Evolutionary conservation across 2,329 filamentous ascomycete species (phyloP).

Genomic region (Ophiostoma australiae): DNA sequence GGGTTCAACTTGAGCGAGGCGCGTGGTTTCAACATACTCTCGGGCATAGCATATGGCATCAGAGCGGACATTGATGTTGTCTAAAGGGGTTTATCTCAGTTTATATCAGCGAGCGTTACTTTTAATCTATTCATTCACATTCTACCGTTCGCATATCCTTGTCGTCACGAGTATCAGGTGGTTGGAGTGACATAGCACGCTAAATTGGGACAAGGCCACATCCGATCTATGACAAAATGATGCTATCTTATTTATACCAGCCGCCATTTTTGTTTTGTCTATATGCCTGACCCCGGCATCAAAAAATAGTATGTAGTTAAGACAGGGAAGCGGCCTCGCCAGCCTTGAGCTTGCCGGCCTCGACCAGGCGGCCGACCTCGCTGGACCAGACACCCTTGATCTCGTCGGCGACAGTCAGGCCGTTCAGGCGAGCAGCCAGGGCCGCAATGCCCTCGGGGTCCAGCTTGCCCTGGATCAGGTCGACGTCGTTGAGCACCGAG

Average conservation of each 20-base stretch:
- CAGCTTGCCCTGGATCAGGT: conserved; percentile 80
- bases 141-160: not conserved
- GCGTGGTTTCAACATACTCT: conserved; percentile 6
- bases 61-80: not conserved
- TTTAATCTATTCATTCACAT: not conserved
- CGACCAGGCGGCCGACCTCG: conserved; percentile 73
- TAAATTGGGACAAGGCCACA: not conserved
- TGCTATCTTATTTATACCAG: not conserved
- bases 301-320: conserved; percentile 28
- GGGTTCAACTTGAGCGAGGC: conserved; percentile 3
- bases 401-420: conserved; percentile 71
- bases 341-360: conserved; percentile 79
- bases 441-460: conserved; percentile 85
- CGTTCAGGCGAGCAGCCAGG: conserved; percentile 73
- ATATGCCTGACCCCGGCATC: not conserved
- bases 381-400: conserved; percentile 79
- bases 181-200: not conserved
- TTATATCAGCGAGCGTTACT: not conserved
- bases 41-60: not conserved
- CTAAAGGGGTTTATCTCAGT: not conserved
- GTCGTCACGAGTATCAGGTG: not conserved
- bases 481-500: conserved; percentile 75
- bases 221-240: not conserved
- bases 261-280: conserved; percentile 14
- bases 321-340: conserved; percentile 67